Evolutionary conservation across 2,329 filamentous ascomycete genomes (phyloP).

Genomic region (Trichoderma endophyticum): DNA sequence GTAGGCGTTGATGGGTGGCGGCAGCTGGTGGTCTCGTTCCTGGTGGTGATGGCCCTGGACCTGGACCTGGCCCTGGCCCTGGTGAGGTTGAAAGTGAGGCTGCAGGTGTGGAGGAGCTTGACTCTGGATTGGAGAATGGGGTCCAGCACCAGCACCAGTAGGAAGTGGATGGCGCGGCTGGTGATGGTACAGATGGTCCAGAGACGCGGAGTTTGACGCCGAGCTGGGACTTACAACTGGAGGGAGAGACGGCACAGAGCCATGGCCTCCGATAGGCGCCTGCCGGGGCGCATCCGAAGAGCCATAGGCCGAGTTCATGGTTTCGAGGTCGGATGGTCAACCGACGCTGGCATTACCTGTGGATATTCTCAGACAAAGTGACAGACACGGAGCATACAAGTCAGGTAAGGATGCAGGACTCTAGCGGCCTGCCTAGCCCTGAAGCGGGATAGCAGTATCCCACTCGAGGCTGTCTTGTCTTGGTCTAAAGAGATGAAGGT

Average conservation of each 20-base stretch:
- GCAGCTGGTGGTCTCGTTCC: conserved; percentile 8
- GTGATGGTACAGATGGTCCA: conserved; percentile 22
- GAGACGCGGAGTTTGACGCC: conserved; percentile 21
- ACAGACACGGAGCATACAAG: conserved; percentile 3
- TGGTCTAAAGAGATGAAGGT: background rate
- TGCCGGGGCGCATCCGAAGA: conserved; percentile 33
- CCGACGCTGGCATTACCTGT: background rate
- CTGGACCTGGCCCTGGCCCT: conserved; percentile 9
- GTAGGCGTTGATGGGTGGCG: background rate
- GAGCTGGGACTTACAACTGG: conserved; percentile 19
- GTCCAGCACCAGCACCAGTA: conserved; percentile 19
- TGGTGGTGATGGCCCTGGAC: conserved; percentile 16
- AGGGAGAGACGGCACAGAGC: conserved; percentile 26
- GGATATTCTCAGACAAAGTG: conserved; percentile 3
- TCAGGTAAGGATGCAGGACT: background rate
- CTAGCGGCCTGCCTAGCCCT: conserved; percentile 1
- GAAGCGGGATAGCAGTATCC: background rate
- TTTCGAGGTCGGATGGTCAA: background rate
- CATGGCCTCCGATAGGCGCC: conserved; percentile 27
- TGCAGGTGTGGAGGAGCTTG: conserved; percentile 23
- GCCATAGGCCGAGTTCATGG: conserved; percentile 34
- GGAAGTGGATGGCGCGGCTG: conserved; percentile 23
- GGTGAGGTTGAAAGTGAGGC: conserved; percentile 21
- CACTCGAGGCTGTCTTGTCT: background rate
- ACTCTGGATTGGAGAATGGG: conserved; percentile 19